A percentile compares a stretch with the other conserved stretches of the same genome.
These are phyloP conservation scores for Phytophthora fragariaefolia DNA, from an alignment of 352 stramenopile species.

Conservation along the genomic window DNA sequence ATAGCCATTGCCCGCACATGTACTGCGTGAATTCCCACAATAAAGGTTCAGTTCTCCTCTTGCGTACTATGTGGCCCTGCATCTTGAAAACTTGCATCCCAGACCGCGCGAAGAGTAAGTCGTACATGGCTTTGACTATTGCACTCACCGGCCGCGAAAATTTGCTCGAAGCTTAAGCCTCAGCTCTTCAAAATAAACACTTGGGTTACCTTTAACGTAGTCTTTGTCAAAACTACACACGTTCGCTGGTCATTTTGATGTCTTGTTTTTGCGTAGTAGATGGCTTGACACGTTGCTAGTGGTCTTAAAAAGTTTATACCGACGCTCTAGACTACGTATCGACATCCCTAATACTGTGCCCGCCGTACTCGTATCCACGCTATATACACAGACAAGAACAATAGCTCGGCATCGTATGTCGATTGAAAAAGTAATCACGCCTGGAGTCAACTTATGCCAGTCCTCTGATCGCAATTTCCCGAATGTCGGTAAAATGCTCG, in stretches of 20 bases:
- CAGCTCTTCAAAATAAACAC: too few species aligned
- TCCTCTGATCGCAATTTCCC: not conserved
- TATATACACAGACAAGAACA: not conserved
- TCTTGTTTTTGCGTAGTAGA: not conserved
- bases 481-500: not conserved
- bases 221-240: too few species aligned
- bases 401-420: not conserved
- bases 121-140: slow-evolving; percentile 20
- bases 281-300: not conserved
- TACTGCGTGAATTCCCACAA: slow-evolving; percentile 11
- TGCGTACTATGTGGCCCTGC: not conserved
- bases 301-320: not conserved
- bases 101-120: slow-evolving; percentile 24
- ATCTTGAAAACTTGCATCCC: not conserved
- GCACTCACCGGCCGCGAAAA: too few species aligned
- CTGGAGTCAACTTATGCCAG: not conserved
- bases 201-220: too few species aligned
- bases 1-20: slow-evolving; percentile 18
- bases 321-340: not conserved
- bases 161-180: too few species aligned
- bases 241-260: not conserved
- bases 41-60: not conserved
- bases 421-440: not conserved
- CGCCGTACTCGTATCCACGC: not conserved
- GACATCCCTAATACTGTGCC: not conserved